Percentiles rank a stretch among this genome's conserved stretches.
Conservation (phyloP, 2,329 filamentous ascomycete genomes). For the Trichocomaceae sp. region DNA sequence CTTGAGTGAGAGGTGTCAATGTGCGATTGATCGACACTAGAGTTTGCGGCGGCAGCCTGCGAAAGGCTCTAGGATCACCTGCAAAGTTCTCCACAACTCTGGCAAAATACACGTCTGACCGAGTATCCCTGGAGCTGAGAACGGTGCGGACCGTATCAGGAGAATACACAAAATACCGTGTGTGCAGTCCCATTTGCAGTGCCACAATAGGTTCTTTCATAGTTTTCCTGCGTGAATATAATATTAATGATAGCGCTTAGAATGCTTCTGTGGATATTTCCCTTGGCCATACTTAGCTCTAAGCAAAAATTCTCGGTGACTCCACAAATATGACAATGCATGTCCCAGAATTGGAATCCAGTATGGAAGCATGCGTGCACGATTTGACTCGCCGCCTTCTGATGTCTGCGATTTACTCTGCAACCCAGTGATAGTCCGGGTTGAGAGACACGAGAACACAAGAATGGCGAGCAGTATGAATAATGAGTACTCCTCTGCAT, state of each 20-base stretch:
- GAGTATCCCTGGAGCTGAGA: constrained; percentile 26
- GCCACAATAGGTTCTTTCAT: constrained; percentile 40
- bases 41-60: constrained; percentile 27
- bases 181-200: constrained; percentile 44
- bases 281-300: constrained; percentile 32
- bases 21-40: constrained; percentile 36
- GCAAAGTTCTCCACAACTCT: constrained; percentile 38
- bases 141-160: constrained; percentile 42
- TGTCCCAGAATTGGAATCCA: constrained; percentile 56
- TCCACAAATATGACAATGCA: constrained; percentile 42
- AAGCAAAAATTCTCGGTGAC: constrained; percentile 40
- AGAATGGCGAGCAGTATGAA: constrained; percentile 24
- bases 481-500: constrained; percentile 19
- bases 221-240: constrained; percentile 23
- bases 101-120: constrained; percentile 25
- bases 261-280: background rate
- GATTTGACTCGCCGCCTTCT: constrained; percentile 23
- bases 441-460: constrained; percentile 30
- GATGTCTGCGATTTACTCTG: constrained; percentile 22
- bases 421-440: constrained; percentile 34
- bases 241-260: constrained; percentile 13
- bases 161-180: constrained; percentile 46
- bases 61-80: constrained; percentile 34
- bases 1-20: constrained; percentile 39
- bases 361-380: constrained; percentile 49